Evolutionary conservation across 2,329 filamentous ascomycete species (phyloP), one percentile per base, ranked within the genome.

Genomic region (Sporothrix schenckii): DNA sequence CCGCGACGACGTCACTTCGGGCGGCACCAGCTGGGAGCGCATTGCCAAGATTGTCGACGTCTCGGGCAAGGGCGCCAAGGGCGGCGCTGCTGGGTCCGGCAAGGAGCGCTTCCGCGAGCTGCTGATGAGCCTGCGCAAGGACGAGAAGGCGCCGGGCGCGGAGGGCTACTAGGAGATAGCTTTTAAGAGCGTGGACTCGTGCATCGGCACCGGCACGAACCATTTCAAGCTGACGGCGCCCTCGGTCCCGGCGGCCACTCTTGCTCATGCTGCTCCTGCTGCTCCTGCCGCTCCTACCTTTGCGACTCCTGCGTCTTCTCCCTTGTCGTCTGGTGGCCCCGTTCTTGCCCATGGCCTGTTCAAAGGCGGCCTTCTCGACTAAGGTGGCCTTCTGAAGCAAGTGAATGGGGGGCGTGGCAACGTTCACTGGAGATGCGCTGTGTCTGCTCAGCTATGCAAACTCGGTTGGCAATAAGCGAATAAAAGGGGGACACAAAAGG

Each of bases 21-120:
- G 95, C 66, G 95, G 95, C 73, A 99, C 95, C 5, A 97, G 92
- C 85, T 99, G 95, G 95, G 95, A 99, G 83, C 91, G 95, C 75
- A 98, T 99, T 78, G 91, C 94, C 30, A 99, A 98, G 84, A 81
- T 99, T 76, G 94, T 98, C n/a, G 95, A 99, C 81, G 82, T 99
- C 74, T 97, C 93, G 77, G 95, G 95, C 73, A 99, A 98, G 83
- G 93, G 94, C 16, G 83, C 88, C 72, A 92, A 90, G 81, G 94
- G 94, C 71, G 94, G 94, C 77, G 93, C 92, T 56, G 89, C 89
- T 72, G 94, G 94, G 60, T 96, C 92, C 72, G 94, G 94, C 76
- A 99, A 99, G 87, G 93, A 96, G 80, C 92, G 93, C 74, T 98
- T 99, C 87, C 90, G 95, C 75, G 94, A 98, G 82, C 78, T 98